Percentiles rank a stretch among this genome's conserved stretches.
Evolutionary conservation across 192 early-diverging fungal species (phyloP).

Genomic region (Phycomyces nitens): DNA sequence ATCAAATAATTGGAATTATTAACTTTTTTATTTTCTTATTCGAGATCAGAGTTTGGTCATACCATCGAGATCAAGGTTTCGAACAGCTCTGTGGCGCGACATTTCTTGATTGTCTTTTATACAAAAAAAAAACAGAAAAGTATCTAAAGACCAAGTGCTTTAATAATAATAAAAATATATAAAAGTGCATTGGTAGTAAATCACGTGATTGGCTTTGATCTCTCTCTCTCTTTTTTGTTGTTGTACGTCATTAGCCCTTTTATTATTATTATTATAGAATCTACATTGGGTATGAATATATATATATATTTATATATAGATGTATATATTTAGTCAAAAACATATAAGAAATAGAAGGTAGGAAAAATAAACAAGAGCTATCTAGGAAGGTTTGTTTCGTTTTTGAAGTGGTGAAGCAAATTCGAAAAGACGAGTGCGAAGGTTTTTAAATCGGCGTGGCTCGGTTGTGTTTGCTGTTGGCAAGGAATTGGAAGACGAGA

Average conservation of each 20-base stretch:
- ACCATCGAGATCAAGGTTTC: conserved; percentile 52
- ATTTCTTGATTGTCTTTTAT: conserved; percentile 19
- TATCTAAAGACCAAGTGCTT: not conserved
- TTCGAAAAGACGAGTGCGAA: not conserved
- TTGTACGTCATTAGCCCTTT: too few relatives aligned
- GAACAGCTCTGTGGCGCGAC: conserved; percentile 51
- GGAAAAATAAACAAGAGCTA: not conserved
- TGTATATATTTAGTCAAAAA: too few relatives aligned
- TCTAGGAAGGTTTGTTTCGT: not conserved
- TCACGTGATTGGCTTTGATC: too few relatives aligned
- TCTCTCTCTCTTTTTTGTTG: too few relatives aligned
- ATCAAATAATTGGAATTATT: conserved; percentile 22
- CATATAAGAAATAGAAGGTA: not conserved
- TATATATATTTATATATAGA: too few relatives aligned
- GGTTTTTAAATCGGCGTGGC: not conserved
- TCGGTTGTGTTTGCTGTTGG: not conserved
- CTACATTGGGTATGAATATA: too few relatives aligned
- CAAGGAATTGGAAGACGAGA: not conserved
- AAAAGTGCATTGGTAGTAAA: too few relatives aligned
- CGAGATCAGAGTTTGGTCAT: conserved; percentile 7
- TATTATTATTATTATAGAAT: too few relatives aligned
- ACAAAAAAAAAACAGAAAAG: not conserved
- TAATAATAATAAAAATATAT: too few relatives aligned
- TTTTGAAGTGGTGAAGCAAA: not conserved
- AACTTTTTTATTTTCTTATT: not conserved